Conservation (phyloP, 2,329 filamentous ascomycete species). For the Arthrobotrys megalospora region DNA sequence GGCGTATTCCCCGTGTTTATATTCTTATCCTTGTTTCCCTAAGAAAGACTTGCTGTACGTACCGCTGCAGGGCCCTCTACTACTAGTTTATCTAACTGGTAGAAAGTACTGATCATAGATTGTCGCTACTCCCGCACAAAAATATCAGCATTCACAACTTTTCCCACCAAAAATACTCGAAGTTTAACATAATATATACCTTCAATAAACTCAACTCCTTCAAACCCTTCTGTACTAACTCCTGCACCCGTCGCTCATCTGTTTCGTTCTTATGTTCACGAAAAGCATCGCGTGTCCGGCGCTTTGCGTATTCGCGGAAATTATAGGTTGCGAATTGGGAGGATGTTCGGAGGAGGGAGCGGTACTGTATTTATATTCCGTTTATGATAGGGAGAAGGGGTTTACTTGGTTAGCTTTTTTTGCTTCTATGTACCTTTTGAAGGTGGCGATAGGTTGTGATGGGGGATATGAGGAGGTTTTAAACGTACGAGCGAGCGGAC, state of each 20-base stretch:
- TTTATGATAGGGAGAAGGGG: background rate
- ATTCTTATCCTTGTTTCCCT: slow-evolving; percentile 18
- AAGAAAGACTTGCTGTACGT: slow-evolving; percentile 66
- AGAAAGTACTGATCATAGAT: slow-evolving; percentile 95
- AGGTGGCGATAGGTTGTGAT: slow-evolving; percentile 7
- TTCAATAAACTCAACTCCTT: slow-evolving; percentile 91
- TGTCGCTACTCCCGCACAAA: slow-evolving; percentile 77
- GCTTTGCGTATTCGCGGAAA: slow-evolving; percentile 95
- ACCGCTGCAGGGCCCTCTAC: slow-evolving; percentile 89
- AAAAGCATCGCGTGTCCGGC: slow-evolving; percentile 91
- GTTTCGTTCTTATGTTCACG: slow-evolving; percentile 81
- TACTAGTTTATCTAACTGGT: slow-evolving; percentile 89
- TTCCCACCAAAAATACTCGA: slow-evolving; percentile 1
- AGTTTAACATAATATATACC: slow-evolving; percentile 72
- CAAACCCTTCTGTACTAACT: slow-evolving; percentile 88
- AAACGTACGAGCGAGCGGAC: slow-evolving; percentile 60
- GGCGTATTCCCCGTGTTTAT: background rate
- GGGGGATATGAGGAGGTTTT: background rate
- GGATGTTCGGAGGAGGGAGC: slow-evolving; percentile 88
- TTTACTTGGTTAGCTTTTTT: slow-evolving; percentile 14
- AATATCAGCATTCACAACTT: background rate
- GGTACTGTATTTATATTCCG: slow-evolving; percentile 76
- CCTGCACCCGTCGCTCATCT: slow-evolving; percentile 84
- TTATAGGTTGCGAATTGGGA: slow-evolving; percentile 94
- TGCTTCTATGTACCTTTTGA: background rate